Evolutionary conservation across 148 eudicot genomes (phyloP), one percentile per base, ranked within the genome.

Genomic region (Cornus suecica): DNA sequence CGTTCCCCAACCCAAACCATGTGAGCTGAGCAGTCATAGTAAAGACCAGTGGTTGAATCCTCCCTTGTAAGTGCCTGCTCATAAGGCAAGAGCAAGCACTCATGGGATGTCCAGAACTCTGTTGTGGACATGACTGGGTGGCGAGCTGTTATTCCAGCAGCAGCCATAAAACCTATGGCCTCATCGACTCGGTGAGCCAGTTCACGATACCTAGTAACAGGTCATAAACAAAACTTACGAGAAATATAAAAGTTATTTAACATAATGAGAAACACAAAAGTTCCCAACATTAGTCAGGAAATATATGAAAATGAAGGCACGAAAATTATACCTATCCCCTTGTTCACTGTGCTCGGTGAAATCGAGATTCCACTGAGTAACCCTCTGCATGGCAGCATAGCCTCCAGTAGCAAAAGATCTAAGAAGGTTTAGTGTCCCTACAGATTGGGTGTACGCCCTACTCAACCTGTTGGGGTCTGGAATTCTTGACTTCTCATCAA

Each of bases 1-100:
- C 91, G 91, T 76, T 91, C 95, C 32, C 95, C 95, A 42, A 91
- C 92, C 95, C 95, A 91, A 76, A 91, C 23, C 92, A 89, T 87
- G 81, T 91, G 95, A 66, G 92, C 95, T 37, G 95, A 91, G 78
- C 95, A 89, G 69, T 89, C 95, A 67, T 91, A 91, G 73, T 71
- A 87, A 73, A 84, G 78, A 18, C 92, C 95, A 80, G 92, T 79
- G 58, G 91, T 91, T 11, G 95, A 89, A 80, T 89, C 95, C 77
- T 85, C 85, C 80, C 95, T 85, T 0, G 95, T 91, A 45, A 91
- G 88, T 74, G 92, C 92, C 80, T 89, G 91, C 77, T 91, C 95
- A 74, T 87, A 91, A 66, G 95, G 92, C 76, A 91, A 83, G 32
- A 91, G 90, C 72, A 91, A 81, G 77, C 95, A 91, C 79, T 91